Conservation (phyloP, 345 rosid genomes). For the Iberis pinnata region DNA sequence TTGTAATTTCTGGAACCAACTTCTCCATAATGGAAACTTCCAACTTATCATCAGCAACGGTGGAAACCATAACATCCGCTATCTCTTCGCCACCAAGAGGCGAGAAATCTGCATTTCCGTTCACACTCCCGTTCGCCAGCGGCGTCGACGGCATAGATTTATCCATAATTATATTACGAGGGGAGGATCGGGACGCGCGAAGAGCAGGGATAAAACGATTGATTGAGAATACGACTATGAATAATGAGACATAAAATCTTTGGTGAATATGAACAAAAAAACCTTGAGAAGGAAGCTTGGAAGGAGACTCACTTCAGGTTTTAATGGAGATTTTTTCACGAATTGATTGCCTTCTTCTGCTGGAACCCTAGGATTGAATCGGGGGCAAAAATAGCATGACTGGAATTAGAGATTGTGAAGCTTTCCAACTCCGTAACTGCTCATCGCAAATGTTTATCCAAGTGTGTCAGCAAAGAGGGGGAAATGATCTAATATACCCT, state of each 20-base stretch:
- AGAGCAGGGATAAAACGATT: constrained; percentile 36
- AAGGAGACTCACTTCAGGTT: too few relatives aligned
- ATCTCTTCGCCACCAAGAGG: constrained; percentile 25
- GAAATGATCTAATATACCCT: too few relatives aligned
- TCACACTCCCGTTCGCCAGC: constrained; percentile 22
- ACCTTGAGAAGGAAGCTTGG: constrained; percentile 29
- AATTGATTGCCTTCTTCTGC: neutral
- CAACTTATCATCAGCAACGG: constrained; percentile 42
- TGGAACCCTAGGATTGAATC: constrained; percentile 31
- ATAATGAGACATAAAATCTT: constrained; percentile 51
- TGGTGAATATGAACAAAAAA: constrained; percentile 31
- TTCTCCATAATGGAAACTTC: constrained; percentile 98
- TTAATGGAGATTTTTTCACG: neutral
- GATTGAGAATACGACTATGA: constrained; percentile 44
- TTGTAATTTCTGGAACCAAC: constrained; percentile 93
- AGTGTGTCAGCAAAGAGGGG: too few relatives aligned
- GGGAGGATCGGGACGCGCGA: too few relatives aligned
- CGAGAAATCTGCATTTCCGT: constrained; percentile 29
- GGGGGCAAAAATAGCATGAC: neutral
- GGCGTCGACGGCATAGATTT: constrained; percentile 25
- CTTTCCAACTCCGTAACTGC: constrained; percentile 24
- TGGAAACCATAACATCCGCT: constrained; percentile 30
- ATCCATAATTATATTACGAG: constrained; percentile 27
- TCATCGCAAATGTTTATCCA: constrained; percentile 19
- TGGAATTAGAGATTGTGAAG: constrained; percentile 8